Percentiles rank a stretch among this genome's conserved stretches.
Conservation (phyloP, 495 filamentous ascomycete species). For the Margaritispora aquatica region DNA sequence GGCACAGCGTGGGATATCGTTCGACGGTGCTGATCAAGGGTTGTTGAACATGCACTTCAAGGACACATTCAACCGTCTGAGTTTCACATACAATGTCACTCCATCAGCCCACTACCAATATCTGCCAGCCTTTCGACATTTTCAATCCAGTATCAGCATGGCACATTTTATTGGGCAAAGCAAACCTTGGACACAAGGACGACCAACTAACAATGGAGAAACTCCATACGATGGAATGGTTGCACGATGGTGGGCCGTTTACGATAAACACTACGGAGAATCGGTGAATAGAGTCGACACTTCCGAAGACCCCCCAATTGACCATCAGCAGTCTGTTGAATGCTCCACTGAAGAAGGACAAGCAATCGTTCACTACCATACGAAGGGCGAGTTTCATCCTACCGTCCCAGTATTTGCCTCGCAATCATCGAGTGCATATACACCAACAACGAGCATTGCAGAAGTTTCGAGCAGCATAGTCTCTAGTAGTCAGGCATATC, state of each 20-base stretch:
- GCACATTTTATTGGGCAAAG: constrained; percentile 89
- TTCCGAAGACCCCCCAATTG: neutral
- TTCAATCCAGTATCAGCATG: constrained; percentile 77
- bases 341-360: constrained; percentile 18
- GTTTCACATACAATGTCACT: constrained; percentile 96
- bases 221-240: constrained; percentile 76
- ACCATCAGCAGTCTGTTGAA: constrained; percentile 16
- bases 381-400: constrained; percentile 47
- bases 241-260: constrained; percentile 85
- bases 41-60: constrained; percentile 92
- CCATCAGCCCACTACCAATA: constrained; percentile 93
- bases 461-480: neutral
- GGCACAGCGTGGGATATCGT: constrained; percentile 81
- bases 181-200: constrained; percentile 80
- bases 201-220: constrained; percentile 45
- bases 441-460: no score
- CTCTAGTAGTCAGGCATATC: neutral
- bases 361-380: constrained; percentile 43
- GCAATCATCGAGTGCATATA: neutral
- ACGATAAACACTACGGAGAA: constrained; percentile 72
- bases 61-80: constrained; percentile 73
- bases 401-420: neutral
- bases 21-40: constrained; percentile 96
- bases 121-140: constrained; percentile 88
- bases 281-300: constrained; percentile 35